Evolutionary conservation across 306 rosid genomes (phyloP).

Genomic region (Cucumis hystrix): DNA sequence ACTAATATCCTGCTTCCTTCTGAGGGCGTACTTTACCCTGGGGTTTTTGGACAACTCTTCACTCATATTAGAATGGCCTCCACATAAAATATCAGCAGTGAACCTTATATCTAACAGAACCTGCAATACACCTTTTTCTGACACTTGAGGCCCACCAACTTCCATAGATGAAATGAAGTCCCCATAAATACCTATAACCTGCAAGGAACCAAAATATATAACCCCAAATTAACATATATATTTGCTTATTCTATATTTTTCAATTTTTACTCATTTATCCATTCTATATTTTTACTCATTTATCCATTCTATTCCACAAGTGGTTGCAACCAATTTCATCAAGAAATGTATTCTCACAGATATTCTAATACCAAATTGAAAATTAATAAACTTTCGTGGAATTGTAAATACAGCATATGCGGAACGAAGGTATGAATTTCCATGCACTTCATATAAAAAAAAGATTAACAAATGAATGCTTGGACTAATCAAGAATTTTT

Average conservation of each 20-base stretch:
- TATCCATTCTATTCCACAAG: neutral
- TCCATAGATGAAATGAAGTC: conserved; percentile 47
- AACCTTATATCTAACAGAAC: conserved; percentile 78
- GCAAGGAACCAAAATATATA: conserved; percentile 14
- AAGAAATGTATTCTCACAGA: neutral
- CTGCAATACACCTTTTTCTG: conserved; percentile 91
- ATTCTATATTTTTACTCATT: neutral
- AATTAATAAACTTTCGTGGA: neutral
- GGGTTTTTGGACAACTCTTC: conserved; percentile 34
- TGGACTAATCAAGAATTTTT: neutral
- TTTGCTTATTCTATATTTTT: neutral
- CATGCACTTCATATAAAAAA: neutral
- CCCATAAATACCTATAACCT: conserved; percentile 68
- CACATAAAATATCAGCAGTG: conserved; percentile 81
- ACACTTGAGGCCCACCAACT: conserved; percentile 49
- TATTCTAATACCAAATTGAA: neutral
- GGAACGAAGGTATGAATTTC: neutral
- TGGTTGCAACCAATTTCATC: neutral
- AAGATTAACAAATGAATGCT: neutral
- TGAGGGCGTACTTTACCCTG: conserved; percentile 33
- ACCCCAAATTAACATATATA: neutral
- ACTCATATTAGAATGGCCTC: conserved; percentile 43
- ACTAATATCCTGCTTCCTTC: conserved; percentile 67
- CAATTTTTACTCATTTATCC: neutral
- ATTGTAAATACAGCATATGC: neutral